Conservation (phyloP, 2,329 filamentous ascomycete genomes). For the Aspergillus sp. region DNA sequence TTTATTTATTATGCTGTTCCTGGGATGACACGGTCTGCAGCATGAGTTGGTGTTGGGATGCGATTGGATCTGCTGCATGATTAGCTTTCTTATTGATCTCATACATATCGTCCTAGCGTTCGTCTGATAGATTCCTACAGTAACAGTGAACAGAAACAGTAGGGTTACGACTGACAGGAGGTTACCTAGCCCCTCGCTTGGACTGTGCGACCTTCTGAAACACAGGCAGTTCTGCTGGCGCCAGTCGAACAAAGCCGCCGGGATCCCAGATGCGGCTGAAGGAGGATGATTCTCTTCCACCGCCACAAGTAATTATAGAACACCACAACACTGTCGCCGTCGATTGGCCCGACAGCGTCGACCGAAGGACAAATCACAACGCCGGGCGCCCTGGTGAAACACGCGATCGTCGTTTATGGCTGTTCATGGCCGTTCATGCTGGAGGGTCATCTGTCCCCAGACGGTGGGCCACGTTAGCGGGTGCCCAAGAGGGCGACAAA, state of each 20-base stretch:
- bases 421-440: background rate
- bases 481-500: conserved; percentile 1
- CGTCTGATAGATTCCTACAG: background rate
- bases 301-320: background rate
- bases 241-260: too few species aligned
- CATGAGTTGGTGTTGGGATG: conserved; percentile 6
- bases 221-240: background rate
- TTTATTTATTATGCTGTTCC: background rate
- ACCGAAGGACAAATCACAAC: background rate
- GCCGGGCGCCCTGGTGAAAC: background rate
- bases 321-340: background rate
- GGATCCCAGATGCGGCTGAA: background rate
- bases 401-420: background rate
- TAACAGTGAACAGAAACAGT: too few species aligned
- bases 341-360: background rate
- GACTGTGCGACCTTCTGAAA: background rate
- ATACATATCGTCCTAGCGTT: background rate
- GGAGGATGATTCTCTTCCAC: background rate
- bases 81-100: background rate
- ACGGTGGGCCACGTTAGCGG: conserved; percentile 5
- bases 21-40: background rate
- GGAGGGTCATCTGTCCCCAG: background rate
- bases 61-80: background rate
- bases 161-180: too few species aligned
- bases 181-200: background rate